A percentile compares a stretch with the other conserved stretches of the same genome.
These are phyloP conservation scores for Psilocybe sp. DNA, from an alignment of 768 basidiomycete species.

Conservation along the genomic window DNA sequence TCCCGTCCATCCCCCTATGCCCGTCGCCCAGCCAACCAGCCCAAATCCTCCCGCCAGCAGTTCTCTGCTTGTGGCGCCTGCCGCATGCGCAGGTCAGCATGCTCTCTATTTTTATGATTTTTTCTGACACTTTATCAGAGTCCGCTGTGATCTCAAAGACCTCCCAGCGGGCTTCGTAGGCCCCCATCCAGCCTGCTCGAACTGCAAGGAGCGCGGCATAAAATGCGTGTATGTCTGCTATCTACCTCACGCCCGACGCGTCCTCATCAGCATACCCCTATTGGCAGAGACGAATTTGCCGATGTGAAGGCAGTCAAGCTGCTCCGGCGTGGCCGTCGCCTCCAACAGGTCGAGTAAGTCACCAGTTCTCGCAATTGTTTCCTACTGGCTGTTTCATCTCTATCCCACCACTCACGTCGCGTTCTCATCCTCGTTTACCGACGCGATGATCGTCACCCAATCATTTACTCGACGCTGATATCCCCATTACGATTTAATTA, in stretches of 20 bases:
- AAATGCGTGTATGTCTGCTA: slow-evolving; percentile 84
- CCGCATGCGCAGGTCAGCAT: slow-evolving; percentile 73
- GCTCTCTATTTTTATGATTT: slow-evolving; percentile 8
- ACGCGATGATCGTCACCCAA: too few species aligned
- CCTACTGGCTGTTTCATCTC: not conserved
- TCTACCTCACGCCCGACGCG: slow-evolving; percentile 1
- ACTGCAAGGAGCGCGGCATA: slow-evolving; percentile 84
- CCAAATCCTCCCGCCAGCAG: slow-evolving; percentile 78
- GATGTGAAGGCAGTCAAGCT: slow-evolving; percentile 89
- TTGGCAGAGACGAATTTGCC: slow-evolving; percentile 81
- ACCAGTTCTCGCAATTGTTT: not conserved
- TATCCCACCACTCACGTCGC: too few species aligned
- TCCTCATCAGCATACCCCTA: slow-evolving; percentile 3
- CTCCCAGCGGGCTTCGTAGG: slow-evolving; percentile 50
- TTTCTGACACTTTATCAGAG: slow-evolving; percentile 41
- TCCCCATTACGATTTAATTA: too few species aligned
- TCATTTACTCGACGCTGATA: too few species aligned
- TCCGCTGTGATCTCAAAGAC: slow-evolving; percentile 93
- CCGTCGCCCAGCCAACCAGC: slow-evolving; percentile 54
- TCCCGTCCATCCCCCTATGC: slow-evolving; percentile 35
- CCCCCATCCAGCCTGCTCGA: slow-evolving; percentile 66
- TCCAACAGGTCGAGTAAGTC: slow-evolving; percentile 83
- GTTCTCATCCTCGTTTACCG: too few species aligned
- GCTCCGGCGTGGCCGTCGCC: slow-evolving; percentile 70
- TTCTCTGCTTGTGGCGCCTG: slow-evolving; percentile 95